These are phyloP conservation scores for Phialocephala subalpina DNA, from an alignment of 2,329 filamentous ascomycete species.

Conservation along the genomic window DNA sequence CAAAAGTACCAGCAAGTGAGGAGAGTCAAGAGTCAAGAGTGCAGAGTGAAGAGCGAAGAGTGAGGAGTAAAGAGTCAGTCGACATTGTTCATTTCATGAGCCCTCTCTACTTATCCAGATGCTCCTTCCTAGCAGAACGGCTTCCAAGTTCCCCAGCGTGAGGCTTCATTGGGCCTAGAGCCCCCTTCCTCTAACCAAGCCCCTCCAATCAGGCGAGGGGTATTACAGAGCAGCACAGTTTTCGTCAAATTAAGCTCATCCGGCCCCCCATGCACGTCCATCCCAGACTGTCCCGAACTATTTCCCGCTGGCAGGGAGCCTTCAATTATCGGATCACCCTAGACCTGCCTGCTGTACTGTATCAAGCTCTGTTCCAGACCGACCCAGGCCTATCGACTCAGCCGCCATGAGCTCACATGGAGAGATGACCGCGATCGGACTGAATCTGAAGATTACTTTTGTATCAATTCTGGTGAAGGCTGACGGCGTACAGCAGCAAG, in stretches of 20 bases:
- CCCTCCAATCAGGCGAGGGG: no score
- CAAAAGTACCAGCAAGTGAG: not conserved
- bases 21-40: not conserved
- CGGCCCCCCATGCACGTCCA: constrained; percentile 5
- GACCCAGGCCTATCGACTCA: not conserved
- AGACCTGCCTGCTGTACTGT: not conserved
- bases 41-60: not conserved
- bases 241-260: constrained; percentile 19
- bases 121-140: not conserved
- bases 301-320: no score
- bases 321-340: constrained; percentile 6
- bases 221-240: not conserved
- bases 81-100: not conserved
- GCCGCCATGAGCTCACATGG: not conserved
- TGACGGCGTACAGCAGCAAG: not conserved
- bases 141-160: not conserved
- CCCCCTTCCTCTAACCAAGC: not conserved
- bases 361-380: constrained; percentile 7
- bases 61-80: not conserved
- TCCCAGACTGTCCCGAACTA: not conserved
- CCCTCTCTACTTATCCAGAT: constrained; percentile 3
- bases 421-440: not conserved
- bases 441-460: no score
- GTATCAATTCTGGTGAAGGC: not conserved
- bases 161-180: not conserved